These are phyloP conservation scores for Phytomonas francai DNA, from an alignment of 208 protist species.

Conservation along the genomic window DNA sequence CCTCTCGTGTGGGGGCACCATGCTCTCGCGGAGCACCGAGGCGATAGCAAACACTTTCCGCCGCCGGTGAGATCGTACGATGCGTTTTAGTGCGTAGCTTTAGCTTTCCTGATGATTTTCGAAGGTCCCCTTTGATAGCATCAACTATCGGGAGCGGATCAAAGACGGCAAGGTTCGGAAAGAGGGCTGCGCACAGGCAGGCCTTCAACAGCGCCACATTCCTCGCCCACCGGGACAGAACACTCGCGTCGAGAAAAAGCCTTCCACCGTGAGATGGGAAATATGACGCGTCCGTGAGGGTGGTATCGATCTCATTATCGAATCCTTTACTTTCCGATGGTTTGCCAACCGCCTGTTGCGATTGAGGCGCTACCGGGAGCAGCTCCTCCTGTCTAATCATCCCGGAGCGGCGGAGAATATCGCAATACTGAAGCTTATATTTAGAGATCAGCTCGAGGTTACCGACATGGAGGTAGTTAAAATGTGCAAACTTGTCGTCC, in stretches of 20 bases:
- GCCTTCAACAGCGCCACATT: conserved; percentile 84
- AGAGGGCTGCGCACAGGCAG: conserved; percentile 65
- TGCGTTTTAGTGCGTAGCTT: conserved; percentile 52
- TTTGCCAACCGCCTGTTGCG: conserved; percentile 1
- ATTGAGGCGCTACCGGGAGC: not conserved
- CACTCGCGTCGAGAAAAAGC: conserved; percentile 49
- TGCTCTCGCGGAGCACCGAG: conserved; percentile 29
- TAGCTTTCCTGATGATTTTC: conserved; percentile 18
- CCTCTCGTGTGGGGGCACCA: conserved; percentile 18
- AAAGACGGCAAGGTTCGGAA: conserved; percentile 82
- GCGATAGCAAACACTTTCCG: conserved; percentile 69
- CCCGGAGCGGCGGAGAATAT: conserved; percentile 61
- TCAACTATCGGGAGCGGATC: conserved; percentile 25
- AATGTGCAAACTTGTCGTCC: conserved; percentile 26
- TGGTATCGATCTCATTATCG: not conserved
- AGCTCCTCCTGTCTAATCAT: conserved; percentile 21
- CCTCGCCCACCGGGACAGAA: conserved; percentile 45
- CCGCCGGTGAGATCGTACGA: conserved; percentile 45
- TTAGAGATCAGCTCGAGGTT: conserved; percentile 70
- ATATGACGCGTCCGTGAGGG: not conserved
- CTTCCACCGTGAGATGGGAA: conserved; percentile 13
- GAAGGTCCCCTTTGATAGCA: not conserved
- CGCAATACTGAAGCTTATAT: conserved; percentile 81
- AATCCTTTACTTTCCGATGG: too few relatives aligned
- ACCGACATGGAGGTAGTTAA: conserved; percentile 43